A percentile compares a stretch with the other conserved stretches of the same genome.
These are phyloP conservation scores for Colletotrichum sp. DNA, from an alignment of 2,329 filamentous ascomycete species.

Conservation along the genomic window DNA sequence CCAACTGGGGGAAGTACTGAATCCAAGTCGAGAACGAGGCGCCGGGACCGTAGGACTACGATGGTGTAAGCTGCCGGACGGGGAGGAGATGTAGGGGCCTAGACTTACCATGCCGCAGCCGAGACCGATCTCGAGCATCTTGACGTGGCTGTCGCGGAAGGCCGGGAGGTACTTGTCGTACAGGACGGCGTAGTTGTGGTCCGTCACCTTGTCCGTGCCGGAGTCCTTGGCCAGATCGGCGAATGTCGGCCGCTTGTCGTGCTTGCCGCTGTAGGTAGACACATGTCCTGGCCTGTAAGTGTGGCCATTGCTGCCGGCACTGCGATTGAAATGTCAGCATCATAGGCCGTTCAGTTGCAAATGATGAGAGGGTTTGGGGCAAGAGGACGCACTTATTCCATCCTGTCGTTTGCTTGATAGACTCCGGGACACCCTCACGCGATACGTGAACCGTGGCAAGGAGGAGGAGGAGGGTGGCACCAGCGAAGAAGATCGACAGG, in stretches of 20 bases:
- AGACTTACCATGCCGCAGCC: constrained; percentile 39
- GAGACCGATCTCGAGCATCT: constrained; percentile 46
- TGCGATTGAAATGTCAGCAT: background rate
- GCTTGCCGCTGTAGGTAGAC: background rate
- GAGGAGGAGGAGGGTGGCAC: background rate
- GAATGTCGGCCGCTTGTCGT: constrained; percentile 24
- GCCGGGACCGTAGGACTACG: constrained; percentile 37
- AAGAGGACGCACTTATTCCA: background rate
- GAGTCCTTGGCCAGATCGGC: constrained; percentile 38
- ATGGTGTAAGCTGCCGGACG: background rate
- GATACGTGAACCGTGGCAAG: background rate
- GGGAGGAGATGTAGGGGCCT: background rate
- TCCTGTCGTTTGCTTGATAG: background rate
- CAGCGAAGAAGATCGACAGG: background rate
- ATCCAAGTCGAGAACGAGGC: constrained; percentile 45
- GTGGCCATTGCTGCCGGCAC: background rate
- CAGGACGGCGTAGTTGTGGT: constrained; percentile 42
- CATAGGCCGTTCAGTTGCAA: background rate
- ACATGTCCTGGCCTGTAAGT: background rate
- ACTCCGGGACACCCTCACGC: background rate
- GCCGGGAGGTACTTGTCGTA: constrained; percentile 42
- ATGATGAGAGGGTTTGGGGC: background rate
- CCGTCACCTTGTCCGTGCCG: constrained; percentile 43
- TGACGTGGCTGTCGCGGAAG: constrained; percentile 34
- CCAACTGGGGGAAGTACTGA: constrained; percentile 41